These are phyloP conservation scores for Mycena floridula DNA, from an alignment of 768 basidiomycete species.

Conservation along the genomic window DNA sequence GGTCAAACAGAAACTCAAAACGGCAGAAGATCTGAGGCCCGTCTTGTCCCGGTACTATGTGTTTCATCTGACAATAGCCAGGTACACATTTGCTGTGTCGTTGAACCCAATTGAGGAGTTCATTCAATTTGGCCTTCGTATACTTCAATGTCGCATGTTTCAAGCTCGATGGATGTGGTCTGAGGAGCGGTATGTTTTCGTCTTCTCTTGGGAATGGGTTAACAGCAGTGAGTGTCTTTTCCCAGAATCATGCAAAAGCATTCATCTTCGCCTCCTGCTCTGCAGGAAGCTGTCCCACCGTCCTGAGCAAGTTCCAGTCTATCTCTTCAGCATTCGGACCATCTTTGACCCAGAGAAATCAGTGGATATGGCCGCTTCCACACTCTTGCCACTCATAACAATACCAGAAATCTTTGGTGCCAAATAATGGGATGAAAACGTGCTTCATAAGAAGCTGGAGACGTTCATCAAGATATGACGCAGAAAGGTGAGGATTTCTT, in stretches of 20 bases:
- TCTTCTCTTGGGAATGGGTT: constrained; percentile 8
- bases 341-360: constrained; percentile 20
- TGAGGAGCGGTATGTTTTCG: constrained; percentile 6
- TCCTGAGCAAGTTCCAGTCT: constrained; percentile 7
- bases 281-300: neutral
- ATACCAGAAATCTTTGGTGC: constrained; percentile 16
- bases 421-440: constrained; percentile 8
- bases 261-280: constrained; percentile 6
- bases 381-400: constrained; percentile 17
- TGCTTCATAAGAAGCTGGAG: constrained; percentile 14
- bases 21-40: constrained; percentile 13
- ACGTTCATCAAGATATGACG: constrained; percentile 16
- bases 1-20: constrained; percentile 8
- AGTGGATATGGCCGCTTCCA: constrained; percentile 19
- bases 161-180: constrained; percentile 11
- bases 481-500: constrained; percentile 18
- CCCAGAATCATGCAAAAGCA: constrained; percentile 8
- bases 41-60: constrained; percentile 10
- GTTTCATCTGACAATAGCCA: constrained; percentile 16
- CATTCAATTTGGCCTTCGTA: constrained; percentile 18
- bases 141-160: constrained; percentile 11
- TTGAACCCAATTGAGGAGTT: constrained; percentile 16
- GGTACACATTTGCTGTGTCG: constrained; percentile 18
- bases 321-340: constrained; percentile 15
- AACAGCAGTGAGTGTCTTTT: constrained; percentile 8